phyloP scores from a whole-genome alignment of 1,284 basidiomycete genomes.

The Somion occarium region DNA sequence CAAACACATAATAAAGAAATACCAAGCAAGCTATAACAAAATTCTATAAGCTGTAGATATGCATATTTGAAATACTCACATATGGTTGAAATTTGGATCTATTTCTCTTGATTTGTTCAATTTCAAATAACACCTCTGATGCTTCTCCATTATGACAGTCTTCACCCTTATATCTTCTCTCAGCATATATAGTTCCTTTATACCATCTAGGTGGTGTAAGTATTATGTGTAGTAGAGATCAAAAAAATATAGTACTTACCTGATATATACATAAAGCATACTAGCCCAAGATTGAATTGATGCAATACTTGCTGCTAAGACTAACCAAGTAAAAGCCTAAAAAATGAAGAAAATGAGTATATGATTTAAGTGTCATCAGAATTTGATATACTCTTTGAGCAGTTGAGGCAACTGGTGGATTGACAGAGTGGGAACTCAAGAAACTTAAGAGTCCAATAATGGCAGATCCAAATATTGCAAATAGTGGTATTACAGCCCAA shows the following conservation, averaged over 20 bases:
- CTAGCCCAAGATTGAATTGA: constrained; percentile 27
- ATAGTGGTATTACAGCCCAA: constrained; percentile 20
- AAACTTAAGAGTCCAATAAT: constrained; percentile 22
- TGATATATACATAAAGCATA: constrained; percentile 27
- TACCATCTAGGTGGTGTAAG: constrained; percentile 16
- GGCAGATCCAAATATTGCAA: constrained; percentile 22
- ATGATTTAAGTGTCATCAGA: not conserved
- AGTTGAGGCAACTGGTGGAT: not conserved
- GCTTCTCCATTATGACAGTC: too few relatives aligned
- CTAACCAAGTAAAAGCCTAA: constrained; percentile 24
- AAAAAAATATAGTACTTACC: constrained; percentile 10
- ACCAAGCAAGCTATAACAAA: constrained; percentile 17
- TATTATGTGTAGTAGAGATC: not conserved
- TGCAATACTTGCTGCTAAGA: constrained; percentile 23
- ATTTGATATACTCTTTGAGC: not conserved
- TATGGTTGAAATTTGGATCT: constrained; percentile 24
- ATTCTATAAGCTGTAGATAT: not conserved
- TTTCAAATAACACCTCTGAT: constrained; percentile 14
- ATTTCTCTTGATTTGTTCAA: constrained; percentile 21
- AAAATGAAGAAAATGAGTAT: too few relatives aligned
- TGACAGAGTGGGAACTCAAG: constrained; percentile 13
- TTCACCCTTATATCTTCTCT: constrained; percentile 16
- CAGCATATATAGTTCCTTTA: constrained; percentile 22
- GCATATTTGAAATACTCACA: constrained; percentile 5
- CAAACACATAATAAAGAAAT: constrained; percentile 22